A percentile compares a stretch with the other conserved stretches of the same genome.
Evolutionary conservation across 2,329 filamentous ascomycete genomes (phyloP).

Genomic region (Tolypocladium nubicola): DNA sequence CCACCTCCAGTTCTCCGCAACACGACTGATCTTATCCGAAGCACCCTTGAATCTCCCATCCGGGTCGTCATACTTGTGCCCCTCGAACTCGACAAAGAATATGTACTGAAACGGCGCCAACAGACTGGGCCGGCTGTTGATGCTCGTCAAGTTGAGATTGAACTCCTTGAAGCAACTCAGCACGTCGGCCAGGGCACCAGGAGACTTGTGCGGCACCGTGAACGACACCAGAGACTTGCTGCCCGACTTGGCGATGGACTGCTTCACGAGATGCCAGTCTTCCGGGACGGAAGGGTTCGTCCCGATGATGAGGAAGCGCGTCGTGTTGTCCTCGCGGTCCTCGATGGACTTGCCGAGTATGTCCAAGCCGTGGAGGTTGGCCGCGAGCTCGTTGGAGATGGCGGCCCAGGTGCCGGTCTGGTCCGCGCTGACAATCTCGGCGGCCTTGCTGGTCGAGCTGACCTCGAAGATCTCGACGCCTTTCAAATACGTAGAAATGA

Average conservation of each 20-base stretch:
- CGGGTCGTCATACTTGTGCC: slow-evolving; percentile 39
- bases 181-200: slow-evolving; percentile 75
- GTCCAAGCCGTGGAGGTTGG: slow-evolving; percentile 54
- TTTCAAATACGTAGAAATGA: slow-evolving; percentile 60
- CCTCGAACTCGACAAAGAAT: slow-evolving; percentile 86
- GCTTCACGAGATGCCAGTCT: slow-evolving; percentile 15
- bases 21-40: slow-evolving; percentile 43
- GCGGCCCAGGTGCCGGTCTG: slow-evolving; percentile 56
- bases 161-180: slow-evolving; percentile 66
- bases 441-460: slow-evolving; percentile 75
- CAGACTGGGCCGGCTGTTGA: slow-evolving; percentile 75
- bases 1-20: slow-evolving; percentile 56
- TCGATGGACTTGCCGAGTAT: slow-evolving; percentile 62
- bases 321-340: slow-evolving; percentile 67
- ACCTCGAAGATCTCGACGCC: slow-evolving; percentile 73
- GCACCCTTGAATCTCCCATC: slow-evolving; percentile 49
- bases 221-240: slow-evolving; percentile 74
- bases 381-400: slow-evolving; percentile 67
- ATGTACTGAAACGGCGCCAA: slow-evolving; percentile 76
- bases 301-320: slow-evolving; percentile 62
- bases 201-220: slow-evolving; percentile 63
- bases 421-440: slow-evolving; percentile 60
- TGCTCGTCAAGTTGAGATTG: slow-evolving; percentile 76
- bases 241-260: slow-evolving; percentile 13
- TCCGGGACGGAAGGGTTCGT: slow-evolving; percentile 16